Conservation (phyloP, 345 rosid genomes). For the Eucalyptus sp. region DNA sequence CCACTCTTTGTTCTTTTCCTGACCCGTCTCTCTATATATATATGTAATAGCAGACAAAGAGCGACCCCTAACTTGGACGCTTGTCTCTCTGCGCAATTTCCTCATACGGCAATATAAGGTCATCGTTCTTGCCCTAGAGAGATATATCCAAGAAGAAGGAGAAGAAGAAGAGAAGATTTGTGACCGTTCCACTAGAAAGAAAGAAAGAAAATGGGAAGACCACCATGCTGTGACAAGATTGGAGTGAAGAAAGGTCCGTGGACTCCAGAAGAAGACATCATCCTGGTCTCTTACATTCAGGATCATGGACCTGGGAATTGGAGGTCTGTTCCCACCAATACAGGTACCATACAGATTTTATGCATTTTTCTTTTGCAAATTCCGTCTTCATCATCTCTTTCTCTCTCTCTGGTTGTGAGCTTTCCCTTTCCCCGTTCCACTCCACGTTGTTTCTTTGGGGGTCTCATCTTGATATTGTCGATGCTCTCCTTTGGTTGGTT, state of each 20-base stretch:
- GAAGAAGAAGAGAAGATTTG: background rate
- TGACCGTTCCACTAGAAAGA: background rate
- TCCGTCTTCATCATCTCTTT: background rate
- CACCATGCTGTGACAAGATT: conserved; percentile 79
- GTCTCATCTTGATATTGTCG: conserved; percentile 4
- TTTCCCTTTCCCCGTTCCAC: background rate
- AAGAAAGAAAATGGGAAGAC: conserved; percentile 52
- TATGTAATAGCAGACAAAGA: background rate
- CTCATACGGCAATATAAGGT: background rate
- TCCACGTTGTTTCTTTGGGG: background rate
- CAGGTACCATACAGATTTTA: conserved; percentile 27
- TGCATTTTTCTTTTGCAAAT: background rate
- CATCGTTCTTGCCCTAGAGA: background rate
- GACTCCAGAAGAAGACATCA: conserved; percentile 98
- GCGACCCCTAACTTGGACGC: background rate
- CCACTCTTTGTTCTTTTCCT: background rate
- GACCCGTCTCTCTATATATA: background rate
- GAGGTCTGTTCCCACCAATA: conserved; percentile 77
- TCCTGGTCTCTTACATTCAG: conserved; percentile 79
- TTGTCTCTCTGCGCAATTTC: background rate
- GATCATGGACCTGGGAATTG: conserved; percentile 95
- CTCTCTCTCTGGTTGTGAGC: background rate
- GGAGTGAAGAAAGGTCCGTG: conserved; percentile 98
- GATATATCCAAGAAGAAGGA: background rate
- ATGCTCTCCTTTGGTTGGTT: conserved; percentile 6